Percentiles rank a stretch among this genome's conserved stretches.
Conservation (phyloP, 192 early-diverging fungal species). For the Linnemannia exigua region DNA sequence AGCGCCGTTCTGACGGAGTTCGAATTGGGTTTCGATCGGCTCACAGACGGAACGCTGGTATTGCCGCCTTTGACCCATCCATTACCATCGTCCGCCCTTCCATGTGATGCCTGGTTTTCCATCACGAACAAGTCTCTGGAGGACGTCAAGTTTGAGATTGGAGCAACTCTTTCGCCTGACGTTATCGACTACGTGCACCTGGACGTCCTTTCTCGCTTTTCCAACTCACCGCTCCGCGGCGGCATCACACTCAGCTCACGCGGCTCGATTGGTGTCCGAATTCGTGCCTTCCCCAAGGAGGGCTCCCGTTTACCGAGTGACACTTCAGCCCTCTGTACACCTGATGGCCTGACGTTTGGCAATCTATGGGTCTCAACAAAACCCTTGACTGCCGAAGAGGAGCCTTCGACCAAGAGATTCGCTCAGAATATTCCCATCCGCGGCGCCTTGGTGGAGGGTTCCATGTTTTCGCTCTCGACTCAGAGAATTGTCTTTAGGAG, state of each 20-base stretch:
- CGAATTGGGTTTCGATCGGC: slow-evolving; percentile 81
- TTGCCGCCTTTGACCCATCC: slow-evolving; percentile 83
- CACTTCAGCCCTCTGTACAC: slow-evolving; percentile 69
- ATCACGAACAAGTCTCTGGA: slow-evolving; percentile 81
- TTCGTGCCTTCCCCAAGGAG: slow-evolving; percentile 76
- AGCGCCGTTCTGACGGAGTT: slow-evolving; percentile 74
- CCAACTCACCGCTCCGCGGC: slow-evolving; percentile 83
- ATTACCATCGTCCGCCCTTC: slow-evolving; percentile 62
- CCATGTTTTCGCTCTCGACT: slow-evolving; percentile 78
- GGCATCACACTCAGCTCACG: slow-evolving; percentile 74
- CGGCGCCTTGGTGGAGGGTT: slow-evolving; percentile 74
- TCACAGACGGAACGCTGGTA: slow-evolving; percentile 74
- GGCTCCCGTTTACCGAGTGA: slow-evolving; percentile 67
- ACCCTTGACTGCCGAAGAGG: slow-evolving; percentile 52
- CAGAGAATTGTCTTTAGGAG: slow-evolving; percentile 78
- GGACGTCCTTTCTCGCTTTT: slow-evolving; percentile 84
- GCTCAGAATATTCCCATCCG: slow-evolving; percentile 77
- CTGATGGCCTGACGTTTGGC: slow-evolving; percentile 76
- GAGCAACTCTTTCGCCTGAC: slow-evolving; percentile 71
- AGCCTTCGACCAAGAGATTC: slow-evolving; percentile 54
- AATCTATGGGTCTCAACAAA: slow-evolving; percentile 77
- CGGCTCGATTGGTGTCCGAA: slow-evolving; percentile 77
- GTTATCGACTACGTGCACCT: slow-evolving; percentile 72
- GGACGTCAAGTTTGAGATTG: slow-evolving; percentile 87
- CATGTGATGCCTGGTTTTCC: slow-evolving; percentile 88